Percentiles rank a stretch among this genome's conserved stretches.
Conservation (phyloP, 345 rosid species). For the Ricinus communis region DNA sequence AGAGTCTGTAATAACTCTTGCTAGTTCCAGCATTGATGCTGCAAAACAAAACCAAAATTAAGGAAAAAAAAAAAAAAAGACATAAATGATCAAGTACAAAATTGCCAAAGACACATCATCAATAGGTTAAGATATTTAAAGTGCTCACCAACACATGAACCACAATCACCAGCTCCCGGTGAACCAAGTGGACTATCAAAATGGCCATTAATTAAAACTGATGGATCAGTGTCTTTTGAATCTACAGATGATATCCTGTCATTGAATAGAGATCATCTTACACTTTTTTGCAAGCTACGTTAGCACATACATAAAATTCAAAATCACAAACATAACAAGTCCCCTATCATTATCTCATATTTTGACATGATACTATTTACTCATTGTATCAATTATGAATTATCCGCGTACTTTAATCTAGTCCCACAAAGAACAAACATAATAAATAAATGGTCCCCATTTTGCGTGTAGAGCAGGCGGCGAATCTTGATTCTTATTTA, state of each 20-base stretch:
- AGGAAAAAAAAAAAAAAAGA: slow-evolving; percentile 14
- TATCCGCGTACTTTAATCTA: background rate
- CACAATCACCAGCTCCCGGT: slow-evolving; percentile 98
- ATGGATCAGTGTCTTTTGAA: slow-evolving; percentile 62
- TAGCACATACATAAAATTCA: background rate
- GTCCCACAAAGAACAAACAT: background rate
- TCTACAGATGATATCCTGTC: slow-evolving; percentile 74
- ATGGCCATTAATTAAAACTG: slow-evolving; percentile 92
- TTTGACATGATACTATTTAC: background rate
- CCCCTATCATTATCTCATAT: background rate
- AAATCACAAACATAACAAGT: background rate
- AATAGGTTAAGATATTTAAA: slow-evolving; percentile 6
- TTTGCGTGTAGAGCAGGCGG: no score
- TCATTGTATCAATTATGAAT: background rate
- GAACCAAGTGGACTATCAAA: slow-evolving; percentile 90
- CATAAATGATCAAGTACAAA: slow-evolving; percentile 13
- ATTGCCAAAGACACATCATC: background rate
- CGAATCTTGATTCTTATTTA: no score
- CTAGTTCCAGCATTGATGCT: slow-evolving; percentile 91
- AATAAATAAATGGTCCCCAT: slow-evolving; percentile 8
- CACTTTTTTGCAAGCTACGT: background rate
- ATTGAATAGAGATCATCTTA: slow-evolving; percentile 22
- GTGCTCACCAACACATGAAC: slow-evolving; percentile 86
- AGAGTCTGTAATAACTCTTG: slow-evolving; percentile 78
- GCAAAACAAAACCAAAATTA: slow-evolving; percentile 30